Percentiles rank a stretch among this genome's conserved stretches.
Conservation (phyloP, 352 stramenopile species). For the Sclerospora graminicola region DNA sequence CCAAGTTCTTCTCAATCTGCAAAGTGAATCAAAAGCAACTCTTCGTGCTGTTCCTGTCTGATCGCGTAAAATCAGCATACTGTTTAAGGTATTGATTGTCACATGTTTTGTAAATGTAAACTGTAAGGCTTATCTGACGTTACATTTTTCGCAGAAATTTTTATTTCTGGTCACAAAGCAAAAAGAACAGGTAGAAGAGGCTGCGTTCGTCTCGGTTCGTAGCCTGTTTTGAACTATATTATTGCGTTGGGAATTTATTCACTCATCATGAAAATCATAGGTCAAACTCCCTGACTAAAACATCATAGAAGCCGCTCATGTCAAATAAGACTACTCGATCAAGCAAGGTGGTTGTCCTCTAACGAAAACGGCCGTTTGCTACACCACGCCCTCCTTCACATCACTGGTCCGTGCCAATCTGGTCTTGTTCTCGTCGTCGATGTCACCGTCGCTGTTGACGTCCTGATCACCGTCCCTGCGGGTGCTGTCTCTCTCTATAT, state of each 20-base stretch:
- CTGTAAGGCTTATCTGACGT: background rate
- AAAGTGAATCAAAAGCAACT: constrained; percentile 31
- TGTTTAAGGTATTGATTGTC: constrained; percentile 36
- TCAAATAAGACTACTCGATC: constrained; percentile 73
- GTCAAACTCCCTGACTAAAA: constrained; percentile 69
- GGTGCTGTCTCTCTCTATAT: too few relatives aligned
- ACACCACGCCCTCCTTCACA: too few relatives aligned
- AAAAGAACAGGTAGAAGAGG: constrained; percentile 62
- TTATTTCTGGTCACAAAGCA: constrained; percentile 65
- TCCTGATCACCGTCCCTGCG: too few relatives aligned
- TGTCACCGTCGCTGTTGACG: too few relatives aligned
- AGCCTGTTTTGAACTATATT: background rate
- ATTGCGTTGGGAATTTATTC: background rate
- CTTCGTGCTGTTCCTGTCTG: constrained; percentile 59
- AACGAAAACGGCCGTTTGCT: too few relatives aligned
- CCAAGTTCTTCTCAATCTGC: constrained; percentile 32
- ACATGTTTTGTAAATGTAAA: background rate
- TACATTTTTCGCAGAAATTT: constrained; percentile 48
- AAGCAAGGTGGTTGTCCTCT: constrained; percentile 78
- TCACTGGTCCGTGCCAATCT: too few relatives aligned
- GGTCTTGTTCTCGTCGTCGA: too few relatives aligned
- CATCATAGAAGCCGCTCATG: constrained; percentile 67
- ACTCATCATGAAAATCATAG: constrained; percentile 11
- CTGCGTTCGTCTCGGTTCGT: constrained; percentile 64
- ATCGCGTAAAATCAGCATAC: constrained; percentile 44